Conservation (phyloP, 2,329 filamentous ascomycete species). For the Drechslera avenae region DNA sequence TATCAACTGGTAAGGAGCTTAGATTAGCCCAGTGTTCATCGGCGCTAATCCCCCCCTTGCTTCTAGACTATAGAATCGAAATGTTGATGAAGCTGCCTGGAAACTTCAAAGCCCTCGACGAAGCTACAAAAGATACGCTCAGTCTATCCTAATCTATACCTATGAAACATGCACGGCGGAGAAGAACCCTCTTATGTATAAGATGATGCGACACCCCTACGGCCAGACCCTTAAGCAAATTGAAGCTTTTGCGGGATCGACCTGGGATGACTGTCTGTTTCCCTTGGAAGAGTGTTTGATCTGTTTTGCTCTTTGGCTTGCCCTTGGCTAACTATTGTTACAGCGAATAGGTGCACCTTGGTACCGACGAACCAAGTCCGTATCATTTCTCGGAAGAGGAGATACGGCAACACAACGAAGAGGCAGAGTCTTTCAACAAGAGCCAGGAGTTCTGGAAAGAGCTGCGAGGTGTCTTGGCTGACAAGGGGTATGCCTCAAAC, state of each 20-base stretch:
- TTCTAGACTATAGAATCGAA: conserved; percentile 33
- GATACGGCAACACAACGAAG: conserved; percentile 29
- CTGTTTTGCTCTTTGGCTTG: too few species aligned
- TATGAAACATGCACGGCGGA: conserved; percentile 30
- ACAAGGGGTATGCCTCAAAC: conserved; percentile 32
- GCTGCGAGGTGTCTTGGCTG: conserved; percentile 27
- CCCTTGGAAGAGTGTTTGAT: conserved; percentile 33
- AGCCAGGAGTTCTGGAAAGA: conserved; percentile 32
- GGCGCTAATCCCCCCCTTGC: conserved; percentile 29
- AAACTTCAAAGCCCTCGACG: conserved; percentile 32
- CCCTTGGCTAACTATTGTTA: conserved; percentile 18
- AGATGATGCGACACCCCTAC: conserved; percentile 30
- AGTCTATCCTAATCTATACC: conserved; percentile 30
- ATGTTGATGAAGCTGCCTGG: conserved; percentile 36
- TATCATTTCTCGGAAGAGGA: conserved; percentile 33
- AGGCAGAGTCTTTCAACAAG: conserved; percentile 29
- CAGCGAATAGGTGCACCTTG: conserved; percentile 33
- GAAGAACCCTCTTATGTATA: conserved; percentile 34
- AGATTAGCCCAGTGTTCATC: conserved; percentile 28
- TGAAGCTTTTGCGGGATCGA: conserved; percentile 34
- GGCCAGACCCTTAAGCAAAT: conserved; percentile 34
- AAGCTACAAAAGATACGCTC: conserved; percentile 25
- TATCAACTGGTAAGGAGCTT: conserved; percentile 40
- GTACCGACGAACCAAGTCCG: conserved; percentile 28
- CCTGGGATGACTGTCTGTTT: conserved; percentile 32